These are phyloP conservation scores for Parastagonospora nodorum DNA, from an alignment of 2,329 filamentous ascomycete species.

Conservation along the genomic window DNA sequence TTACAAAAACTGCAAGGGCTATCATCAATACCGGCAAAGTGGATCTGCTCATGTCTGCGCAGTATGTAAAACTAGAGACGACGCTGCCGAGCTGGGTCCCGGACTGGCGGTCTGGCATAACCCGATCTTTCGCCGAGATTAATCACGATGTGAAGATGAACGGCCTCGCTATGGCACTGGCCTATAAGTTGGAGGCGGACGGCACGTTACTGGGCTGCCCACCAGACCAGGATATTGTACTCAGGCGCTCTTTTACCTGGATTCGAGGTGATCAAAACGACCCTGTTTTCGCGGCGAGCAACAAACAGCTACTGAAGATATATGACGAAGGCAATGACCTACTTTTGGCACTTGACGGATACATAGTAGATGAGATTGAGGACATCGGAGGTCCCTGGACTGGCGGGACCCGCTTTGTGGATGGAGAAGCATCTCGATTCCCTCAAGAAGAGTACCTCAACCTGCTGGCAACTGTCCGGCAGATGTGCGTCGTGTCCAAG, in stretches of 20 bases:
- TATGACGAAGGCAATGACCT: not conserved
- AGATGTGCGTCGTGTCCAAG: slow-evolving; percentile 2
- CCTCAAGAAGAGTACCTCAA: not conserved
- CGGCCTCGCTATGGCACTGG: not conserved
- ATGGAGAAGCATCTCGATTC: not conserved
- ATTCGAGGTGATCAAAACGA: not conserved
- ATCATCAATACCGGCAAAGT: not conserved
- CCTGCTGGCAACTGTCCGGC: not conserved
- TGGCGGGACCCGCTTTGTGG: not conserved
- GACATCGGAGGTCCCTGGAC: not conserved
- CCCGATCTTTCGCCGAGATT: not conserved
- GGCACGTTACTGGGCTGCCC: not conserved
- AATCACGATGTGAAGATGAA: not conserved
- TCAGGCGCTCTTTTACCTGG: not conserved
- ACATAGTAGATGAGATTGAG: not conserved
- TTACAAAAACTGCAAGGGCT: not conserved
- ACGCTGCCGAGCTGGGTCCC: not conserved
- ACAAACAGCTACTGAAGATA: not conserved
- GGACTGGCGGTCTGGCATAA: not conserved
- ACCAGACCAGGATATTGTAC: not conserved
- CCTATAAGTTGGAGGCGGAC: not conserved
- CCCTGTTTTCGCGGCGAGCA: not conserved
- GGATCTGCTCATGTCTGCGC: not conserved
- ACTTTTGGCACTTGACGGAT: not conserved
- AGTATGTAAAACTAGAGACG: slow-evolving; percentile 1